Evolutionary conservation across 768 basidiomycete species (phyloP).

Genomic region (Tylopilus felleus): DNA sequence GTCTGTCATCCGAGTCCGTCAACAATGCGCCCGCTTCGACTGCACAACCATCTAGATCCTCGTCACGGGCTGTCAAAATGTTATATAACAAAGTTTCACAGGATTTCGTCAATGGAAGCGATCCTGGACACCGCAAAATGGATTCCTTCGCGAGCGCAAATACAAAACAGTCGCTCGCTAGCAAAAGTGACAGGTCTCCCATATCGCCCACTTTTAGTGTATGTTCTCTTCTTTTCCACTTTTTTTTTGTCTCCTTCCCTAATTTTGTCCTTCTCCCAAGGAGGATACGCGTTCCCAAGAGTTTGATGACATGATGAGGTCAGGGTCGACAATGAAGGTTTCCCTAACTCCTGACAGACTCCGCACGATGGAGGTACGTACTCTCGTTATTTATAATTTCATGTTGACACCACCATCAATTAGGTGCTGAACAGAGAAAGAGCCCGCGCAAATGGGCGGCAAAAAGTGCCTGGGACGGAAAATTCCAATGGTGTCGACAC

Average conservation of each 20-base stretch:
- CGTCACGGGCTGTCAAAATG: constrained; percentile 58
- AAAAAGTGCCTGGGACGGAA: constrained; percentile 23
- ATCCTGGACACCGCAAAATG: constrained; percentile 52
- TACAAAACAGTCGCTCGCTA: constrained; percentile 37
- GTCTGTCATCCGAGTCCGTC: constrained; percentile 41
- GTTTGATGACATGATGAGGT: constrained; percentile 92
- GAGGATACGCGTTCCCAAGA: constrained; percentile 63
- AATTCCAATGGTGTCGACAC: constrained; percentile 20
- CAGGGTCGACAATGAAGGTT: constrained; percentile 89
- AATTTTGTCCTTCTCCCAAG: constrained; percentile 31
- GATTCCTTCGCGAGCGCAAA: constrained; percentile 53
- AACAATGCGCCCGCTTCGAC: constrained; percentile 20
- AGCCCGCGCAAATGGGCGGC: constrained; percentile 35
- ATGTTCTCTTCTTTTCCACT: constrained; percentile 10
- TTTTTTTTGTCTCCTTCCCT: too few relatives aligned
- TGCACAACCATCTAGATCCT: constrained; percentile 44
- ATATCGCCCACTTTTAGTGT: constrained; percentile 35
- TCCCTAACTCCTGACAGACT: constrained; percentile 93
- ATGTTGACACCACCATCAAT: constrained; percentile 2
- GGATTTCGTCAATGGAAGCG: constrained; percentile 40
- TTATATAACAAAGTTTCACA: constrained; percentile 43
- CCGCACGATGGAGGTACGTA: constrained; percentile 86
- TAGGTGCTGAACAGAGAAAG: constrained; percentile 77
- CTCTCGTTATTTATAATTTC: constrained; percentile 17
- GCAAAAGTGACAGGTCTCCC: constrained; percentile 33